A percentile compares a stretch with the other conserved stretches of the same genome.
Conservation (phyloP, 148 eudicot genomes). For the Camellia sinensis region DNA sequence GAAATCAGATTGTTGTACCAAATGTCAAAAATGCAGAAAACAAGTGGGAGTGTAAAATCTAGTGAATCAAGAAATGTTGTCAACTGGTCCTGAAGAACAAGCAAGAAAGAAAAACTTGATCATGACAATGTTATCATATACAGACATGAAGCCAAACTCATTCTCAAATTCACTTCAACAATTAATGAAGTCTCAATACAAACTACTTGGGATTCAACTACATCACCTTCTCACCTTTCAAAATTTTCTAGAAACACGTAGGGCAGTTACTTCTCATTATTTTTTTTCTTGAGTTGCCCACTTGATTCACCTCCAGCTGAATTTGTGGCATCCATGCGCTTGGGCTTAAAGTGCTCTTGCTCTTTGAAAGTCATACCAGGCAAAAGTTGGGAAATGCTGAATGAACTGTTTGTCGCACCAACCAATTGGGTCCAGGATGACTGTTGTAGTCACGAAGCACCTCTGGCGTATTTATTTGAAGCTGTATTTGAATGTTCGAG, state of each 20-base stretch:
- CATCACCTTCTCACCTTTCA: background rate
- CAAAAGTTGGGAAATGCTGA: constrained; percentile 72
- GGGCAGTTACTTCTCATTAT: constrained; percentile 13
- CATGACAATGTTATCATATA: background rate
- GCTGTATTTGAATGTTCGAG: constrained; percentile 7
- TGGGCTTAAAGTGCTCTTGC: constrained; percentile 24
- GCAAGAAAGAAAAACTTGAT: background rate
- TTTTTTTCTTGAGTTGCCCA: constrained; percentile 45
- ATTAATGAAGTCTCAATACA: background rate
- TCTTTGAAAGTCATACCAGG: constrained; percentile 37
- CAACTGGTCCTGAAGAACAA: too few species aligned
- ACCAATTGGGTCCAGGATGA: constrained; percentile 78
- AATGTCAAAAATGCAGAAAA: too few species aligned
- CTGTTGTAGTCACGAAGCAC: constrained; percentile 63
- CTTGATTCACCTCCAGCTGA: constrained; percentile 25
- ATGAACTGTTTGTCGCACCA: constrained; percentile 50
- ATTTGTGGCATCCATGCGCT: constrained; percentile 9
- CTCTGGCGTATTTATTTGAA: constrained; percentile 33
- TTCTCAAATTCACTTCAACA: background rate
- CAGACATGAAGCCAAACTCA: background rate
- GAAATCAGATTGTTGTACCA: too few species aligned
- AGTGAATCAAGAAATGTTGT: too few species aligned
- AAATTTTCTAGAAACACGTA: background rate
- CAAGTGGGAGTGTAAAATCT: too few species aligned
- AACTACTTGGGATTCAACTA: background rate